Conservation (phyloP, 129 eudicot species). For the Apium graveolens region DNA sequence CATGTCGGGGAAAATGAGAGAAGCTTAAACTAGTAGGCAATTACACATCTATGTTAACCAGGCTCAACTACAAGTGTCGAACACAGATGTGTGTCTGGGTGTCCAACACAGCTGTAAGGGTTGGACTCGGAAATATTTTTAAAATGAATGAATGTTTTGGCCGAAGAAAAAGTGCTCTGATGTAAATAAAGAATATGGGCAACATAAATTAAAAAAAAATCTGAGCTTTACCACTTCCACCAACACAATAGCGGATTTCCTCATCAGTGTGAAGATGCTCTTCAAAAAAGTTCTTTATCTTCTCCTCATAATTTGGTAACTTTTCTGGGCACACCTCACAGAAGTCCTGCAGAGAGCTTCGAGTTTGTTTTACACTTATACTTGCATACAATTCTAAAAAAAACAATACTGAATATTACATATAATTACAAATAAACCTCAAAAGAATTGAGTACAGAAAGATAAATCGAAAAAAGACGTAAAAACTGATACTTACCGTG, state of each 20-base stretch:
- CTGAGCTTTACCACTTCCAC: slow-evolving; percentile 65
- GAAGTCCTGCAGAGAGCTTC: slow-evolving; percentile 46
- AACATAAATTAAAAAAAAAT: background rate
- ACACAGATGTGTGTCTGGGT: background rate
- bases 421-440: background rate
- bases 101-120: background rate
- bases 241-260: slow-evolving; percentile 92
- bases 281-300: slow-evolving; percentile 78
- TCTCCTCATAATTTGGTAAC: slow-evolving; percentile 83
- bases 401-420: background rate
- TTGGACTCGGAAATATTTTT: background rate
- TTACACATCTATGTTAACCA: background rate
- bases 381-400: background rate
- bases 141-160: background rate
- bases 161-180: background rate
- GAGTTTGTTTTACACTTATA: background rate
- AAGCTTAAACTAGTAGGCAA: background rate
- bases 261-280: slow-evolving; percentile 99
- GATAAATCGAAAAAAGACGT: background rate
- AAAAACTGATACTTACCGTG: slow-evolving; percentile 38
- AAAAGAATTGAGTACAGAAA: background rate
- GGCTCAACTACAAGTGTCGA: background rate
- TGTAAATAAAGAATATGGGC: background rate
- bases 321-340: slow-evolving; percentile 97
- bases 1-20: background rate